Base-by-base conservation (phyloP, 208 protist genomes). In the Trypanosoma lewisi region DNA sequence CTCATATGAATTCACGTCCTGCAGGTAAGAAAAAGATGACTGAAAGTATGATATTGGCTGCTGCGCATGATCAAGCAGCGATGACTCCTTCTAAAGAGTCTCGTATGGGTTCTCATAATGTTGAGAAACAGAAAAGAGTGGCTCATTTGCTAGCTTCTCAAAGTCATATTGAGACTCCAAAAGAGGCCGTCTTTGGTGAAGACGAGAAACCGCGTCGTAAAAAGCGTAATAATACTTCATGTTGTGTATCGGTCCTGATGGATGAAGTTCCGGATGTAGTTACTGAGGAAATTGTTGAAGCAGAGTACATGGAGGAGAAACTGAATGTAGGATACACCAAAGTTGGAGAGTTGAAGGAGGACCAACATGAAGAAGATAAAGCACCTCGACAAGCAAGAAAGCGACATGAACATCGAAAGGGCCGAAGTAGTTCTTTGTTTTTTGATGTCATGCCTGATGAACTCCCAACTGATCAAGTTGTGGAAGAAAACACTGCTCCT, bases 241-340 rank as follows among this genome's bases (percentile, higher is more conserved):
- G 31, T 37, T 28, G 25, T 42, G 0, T 21, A n/a, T 59, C 47
- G 14, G 31, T 59, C 11, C 37, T 64, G 16, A 50, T 72, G 1
- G 33, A 60, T 44, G n/a, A 23, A 2, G 3, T 61, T 31, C 39
- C n/a, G 33, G 59, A 59, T 30, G 28, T 50, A 19, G 0, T 28
- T 45, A 25, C 30, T 39, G 51, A 45, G 0, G 67, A 65, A 53
- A 72, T 66, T 64, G 48, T 64, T 17, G 57, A 71, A 23, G 48
- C 30, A 47, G 60, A 66, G 33, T 55, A 56, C 30, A 34, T 49
- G 50, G 30, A 31, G 4, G 42, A 39, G 17, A 44, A 37, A 37
- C 12, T 31, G n/a, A 9, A 19, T 42, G 14, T 25, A 2, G 31
- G 34, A 60, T 12, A 49, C 9, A 25, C 37, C 2, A 14, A 52